Percentiles rank a stretch among this genome's conserved stretches.
These are phyloP conservation scores for Euphorbia celastroides DNA, from an alignment of 441 rosid genomes.

Conservation along the genomic window DNA sequence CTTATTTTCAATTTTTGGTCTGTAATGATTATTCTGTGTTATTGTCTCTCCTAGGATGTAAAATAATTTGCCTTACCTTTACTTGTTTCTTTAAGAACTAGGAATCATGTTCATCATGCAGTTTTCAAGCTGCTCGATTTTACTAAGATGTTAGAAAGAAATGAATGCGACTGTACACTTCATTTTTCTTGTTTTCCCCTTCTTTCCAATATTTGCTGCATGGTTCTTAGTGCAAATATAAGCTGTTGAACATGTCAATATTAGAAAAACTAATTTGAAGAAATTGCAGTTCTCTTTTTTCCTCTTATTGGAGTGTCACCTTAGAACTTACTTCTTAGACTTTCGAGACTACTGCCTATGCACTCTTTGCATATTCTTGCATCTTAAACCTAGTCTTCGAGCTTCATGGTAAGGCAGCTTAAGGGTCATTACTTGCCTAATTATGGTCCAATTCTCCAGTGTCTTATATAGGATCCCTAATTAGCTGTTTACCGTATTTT, in stretches of 20 bases:
- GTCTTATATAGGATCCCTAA: not conserved
- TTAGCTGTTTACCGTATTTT: not conserved
- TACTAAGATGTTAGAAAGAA: too few relatives aligned
- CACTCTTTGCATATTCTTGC: not conserved
- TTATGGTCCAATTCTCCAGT: not conserved
- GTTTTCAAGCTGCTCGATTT: too few relatives aligned
- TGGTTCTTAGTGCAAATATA: not conserved
- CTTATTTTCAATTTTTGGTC: not conserved
- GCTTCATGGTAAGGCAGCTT: not conserved
- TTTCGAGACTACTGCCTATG: not conserved
- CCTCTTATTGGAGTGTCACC: too few relatives aligned
- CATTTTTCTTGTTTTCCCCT: not conserved
- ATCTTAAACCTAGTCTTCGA: not conserved
- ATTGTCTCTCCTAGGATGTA: not conserved
- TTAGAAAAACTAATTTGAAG: not conserved
- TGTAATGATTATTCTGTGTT: not conserved
- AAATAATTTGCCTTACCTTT: slow-evolving; percentile 1
- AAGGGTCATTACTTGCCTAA: not conserved
- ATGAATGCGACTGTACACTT: not conserved
- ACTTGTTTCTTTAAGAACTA: not conserved
- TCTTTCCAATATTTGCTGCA: not conserved
- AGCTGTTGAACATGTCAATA: not conserved
- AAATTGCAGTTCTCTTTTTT: not conserved
- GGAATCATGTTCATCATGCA: not conserved
- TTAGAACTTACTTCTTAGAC: too few relatives aligned